Conservation (phyloP, 495 filamentous ascomycete species). For the Aspergillus haitiensis region DNA sequence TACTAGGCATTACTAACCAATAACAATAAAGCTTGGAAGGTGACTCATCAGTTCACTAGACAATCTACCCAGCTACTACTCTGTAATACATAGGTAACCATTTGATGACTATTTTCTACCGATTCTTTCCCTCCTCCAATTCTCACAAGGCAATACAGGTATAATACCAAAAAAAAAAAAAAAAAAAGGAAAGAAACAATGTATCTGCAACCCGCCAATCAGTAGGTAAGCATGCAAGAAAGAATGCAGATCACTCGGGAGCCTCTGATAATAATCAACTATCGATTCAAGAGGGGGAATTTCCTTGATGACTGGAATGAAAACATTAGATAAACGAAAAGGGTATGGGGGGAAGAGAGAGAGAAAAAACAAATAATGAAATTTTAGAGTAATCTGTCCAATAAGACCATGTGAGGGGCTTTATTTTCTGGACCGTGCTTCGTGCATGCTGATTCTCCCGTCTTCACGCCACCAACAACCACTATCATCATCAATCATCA, state of each 20-base stretch:
- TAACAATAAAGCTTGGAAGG: background rate
- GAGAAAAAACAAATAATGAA: background rate
- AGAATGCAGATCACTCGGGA: slow-evolving; percentile 25
- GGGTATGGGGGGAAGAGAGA: slow-evolving; percentile 1
- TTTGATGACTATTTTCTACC: no score
- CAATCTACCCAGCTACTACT: background rate
- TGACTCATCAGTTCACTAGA: slow-evolving; percentile 19
- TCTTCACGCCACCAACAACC: slow-evolving; percentile 3
- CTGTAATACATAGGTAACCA: no score
- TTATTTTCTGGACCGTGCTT: slow-evolving; percentile 25
- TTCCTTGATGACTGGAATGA: background rate
- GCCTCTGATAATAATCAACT: slow-evolving; percentile 9
- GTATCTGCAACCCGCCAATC: slow-evolving; percentile 14
- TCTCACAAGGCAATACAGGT: slow-evolving; percentile 3
- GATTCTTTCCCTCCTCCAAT: no score
- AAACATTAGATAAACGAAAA: slow-evolving; percentile 1
- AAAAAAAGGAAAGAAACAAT: background rate
- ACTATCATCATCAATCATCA: slow-evolving; percentile 10
- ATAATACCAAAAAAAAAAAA: background rate
- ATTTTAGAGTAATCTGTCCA: slow-evolving; percentile 8
- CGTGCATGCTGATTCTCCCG: slow-evolving; percentile 18
- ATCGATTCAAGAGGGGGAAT: slow-evolving; percentile 6
- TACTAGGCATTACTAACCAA: slow-evolving; percentile 12
- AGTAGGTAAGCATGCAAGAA: slow-evolving; percentile 17
- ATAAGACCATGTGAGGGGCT: slow-evolving; percentile 20